Evolutionary conservation across 306 rosid genomes (phyloP).

Genomic region (Quercus parvula): DNA sequence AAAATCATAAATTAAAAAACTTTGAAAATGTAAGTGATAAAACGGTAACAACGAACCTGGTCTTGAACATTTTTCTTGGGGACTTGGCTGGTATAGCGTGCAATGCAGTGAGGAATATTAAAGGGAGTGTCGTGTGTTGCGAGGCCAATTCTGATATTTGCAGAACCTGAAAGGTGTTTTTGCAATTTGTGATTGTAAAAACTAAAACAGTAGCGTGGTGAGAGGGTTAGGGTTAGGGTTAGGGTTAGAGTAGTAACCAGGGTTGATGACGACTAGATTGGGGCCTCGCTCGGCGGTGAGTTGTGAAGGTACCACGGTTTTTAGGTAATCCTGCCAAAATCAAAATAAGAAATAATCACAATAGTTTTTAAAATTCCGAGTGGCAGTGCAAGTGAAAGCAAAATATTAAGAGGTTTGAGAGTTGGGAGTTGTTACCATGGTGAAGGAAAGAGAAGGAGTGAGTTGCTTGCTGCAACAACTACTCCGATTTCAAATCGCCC

Average conservation of each 20-base stretch:
- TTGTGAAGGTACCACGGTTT: constrained; percentile 90
- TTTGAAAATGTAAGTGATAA: background rate
- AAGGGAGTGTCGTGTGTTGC: constrained; percentile 86
- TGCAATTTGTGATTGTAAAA: no score
- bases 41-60: constrained; percentile 49
- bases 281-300: constrained; percentile 84
- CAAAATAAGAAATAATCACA: background rate
- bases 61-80: constrained; percentile 73
- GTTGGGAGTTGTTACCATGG: background rate
- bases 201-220: background rate
- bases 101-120: constrained; percentile 84
- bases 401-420: background rate
- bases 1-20: background rate
- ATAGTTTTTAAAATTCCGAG: background rate
- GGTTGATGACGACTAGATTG: constrained; percentile 84
- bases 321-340: constrained; percentile 77
- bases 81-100: constrained; percentile 61
- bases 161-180: constrained; percentile 58
- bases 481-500: background rate
- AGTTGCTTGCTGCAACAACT: background rate
- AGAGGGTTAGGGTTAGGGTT: constrained; percentile 4
- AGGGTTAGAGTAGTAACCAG: constrained; percentile 48
- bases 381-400: background rate
- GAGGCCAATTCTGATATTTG: constrained; percentile 77
- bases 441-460: no score